Percentiles rank a stretch among this genome's conserved stretches.
Evolutionary conservation across 495 filamentous ascomycete genomes (phyloP).

Genomic region (Trichoderma gamsii): DNA sequence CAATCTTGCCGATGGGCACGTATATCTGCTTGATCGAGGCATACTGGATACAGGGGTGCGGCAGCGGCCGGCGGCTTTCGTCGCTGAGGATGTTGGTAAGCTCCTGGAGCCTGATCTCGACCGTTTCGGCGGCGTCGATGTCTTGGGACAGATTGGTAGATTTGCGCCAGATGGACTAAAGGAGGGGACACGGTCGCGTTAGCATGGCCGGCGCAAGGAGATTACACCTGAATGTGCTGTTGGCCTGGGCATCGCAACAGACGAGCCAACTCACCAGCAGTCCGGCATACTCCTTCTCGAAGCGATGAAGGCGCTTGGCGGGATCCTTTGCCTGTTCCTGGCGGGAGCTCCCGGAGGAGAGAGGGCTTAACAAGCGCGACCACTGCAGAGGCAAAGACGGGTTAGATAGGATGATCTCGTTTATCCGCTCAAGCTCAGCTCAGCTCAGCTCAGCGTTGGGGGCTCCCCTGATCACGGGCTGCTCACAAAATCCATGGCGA

Average conservation of each 20-base stretch:
- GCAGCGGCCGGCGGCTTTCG: conserved; percentile 78
- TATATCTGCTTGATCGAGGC: conserved; percentile 80
- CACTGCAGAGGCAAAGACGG: conserved; percentile 47
- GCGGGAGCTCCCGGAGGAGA: conserved; percentile 50
- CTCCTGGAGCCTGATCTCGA: conserved; percentile 50
- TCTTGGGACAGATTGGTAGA: conserved; percentile 49
- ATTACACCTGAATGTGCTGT: background rate
- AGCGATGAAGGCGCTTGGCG: conserved; percentile 78
- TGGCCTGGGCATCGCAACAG: conserved; percentile 15
- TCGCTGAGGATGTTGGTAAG: conserved; percentile 78
- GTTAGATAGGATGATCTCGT: conserved; percentile 15
- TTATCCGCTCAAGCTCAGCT: background rate
- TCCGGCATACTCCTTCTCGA: conserved; percentile 81
- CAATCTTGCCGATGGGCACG: conserved; percentile 78
- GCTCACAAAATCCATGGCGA: conserved; percentile 38
- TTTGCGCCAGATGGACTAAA: conserved; percentile 74
- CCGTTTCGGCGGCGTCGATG: conserved; percentile 46
- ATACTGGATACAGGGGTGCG: conserved; percentile 83
- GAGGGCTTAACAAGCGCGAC: conserved; percentile 76
- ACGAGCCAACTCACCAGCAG: conserved; percentile 54
- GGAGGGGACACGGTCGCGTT: conserved; percentile 15
- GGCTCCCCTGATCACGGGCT: background rate
- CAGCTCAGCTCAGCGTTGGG: background rate
- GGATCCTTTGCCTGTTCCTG: conserved; percentile 66
- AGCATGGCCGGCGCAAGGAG: conserved; percentile 15